Base-by-base conservation (phyloP, 768 basidiomycete genomes). In the Boletus pseudo-olivaceus region DNA sequence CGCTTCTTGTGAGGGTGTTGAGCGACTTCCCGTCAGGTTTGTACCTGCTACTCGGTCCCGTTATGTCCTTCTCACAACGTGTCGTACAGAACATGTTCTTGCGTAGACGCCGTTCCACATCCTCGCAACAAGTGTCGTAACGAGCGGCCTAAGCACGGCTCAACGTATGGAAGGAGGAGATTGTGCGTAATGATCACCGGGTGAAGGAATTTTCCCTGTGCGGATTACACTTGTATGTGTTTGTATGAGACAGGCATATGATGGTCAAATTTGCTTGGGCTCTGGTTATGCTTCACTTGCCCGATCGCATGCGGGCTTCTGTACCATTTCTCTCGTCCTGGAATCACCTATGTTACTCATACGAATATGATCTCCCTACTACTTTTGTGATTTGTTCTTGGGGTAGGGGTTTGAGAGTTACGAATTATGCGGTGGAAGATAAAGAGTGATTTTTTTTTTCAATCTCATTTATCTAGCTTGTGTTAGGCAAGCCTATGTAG, bases 71-170 rank as follows among this genome's bases (percentile, higher is more conserved):
- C 55, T 62, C 27, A 66, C 42, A 26, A 20, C 33, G 57, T 47
- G 43, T 54, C 46, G 11, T 43, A 55, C 47, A 61, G 72, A 64
- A 60, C 56, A 55, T 52, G 55, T 65, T 63, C 65, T 72, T 62
- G 62, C 71, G 75, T 67, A 68, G 85, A 86, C 78, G 73, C 75
- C 77, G 67, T 78, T 82, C 75, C 66, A 66, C 84, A 81, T 76
- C 83, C 82, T 78, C 74, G 56, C 83, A 85, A 83, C 73, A 85
- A 82, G 79, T 82, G 80, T 82, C 76, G 83, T 81, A 83, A 79
- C 83, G 82, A 82, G 78, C 79, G 79, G 74, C 78, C 83, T 78
- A 84, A 84, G 85, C 73, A 81, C 77, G 83, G 83, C 78, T 83
- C 70, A 72, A 76, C 73, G 82, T 76, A 76, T 83, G 78, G 77